Base-by-base conservation (phyloP, 129 eudicot genomes). In the Pseudognaphalium luteoalbum region DNA sequence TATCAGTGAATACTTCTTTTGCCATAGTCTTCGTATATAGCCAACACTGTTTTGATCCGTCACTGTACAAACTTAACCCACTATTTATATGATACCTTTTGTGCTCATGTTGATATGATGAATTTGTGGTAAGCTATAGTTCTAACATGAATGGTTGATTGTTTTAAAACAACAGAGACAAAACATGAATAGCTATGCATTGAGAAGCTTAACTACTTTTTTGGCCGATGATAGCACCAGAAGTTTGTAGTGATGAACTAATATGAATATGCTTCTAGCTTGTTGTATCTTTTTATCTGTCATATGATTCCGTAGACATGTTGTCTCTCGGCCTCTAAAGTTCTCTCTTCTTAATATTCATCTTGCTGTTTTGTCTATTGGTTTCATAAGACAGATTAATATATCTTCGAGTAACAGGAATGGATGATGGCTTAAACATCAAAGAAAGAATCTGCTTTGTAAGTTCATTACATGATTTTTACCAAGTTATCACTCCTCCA, bases 371-470 rank as follows among this genome's bases (percentile, higher is more conserved):
- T 47, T 65, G 29, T 73, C 30, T 60, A 50, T 56, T 29, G 25
- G 72, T 72, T 66, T 65, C 30, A 35, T 74, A 10, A 14, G 44
- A 65, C 93, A 91, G 99, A 81, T 85, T 95, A 73, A 85, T 89
- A 77, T 91, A 94, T 85, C 94, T 94, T 63, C 88, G 78, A 76
- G 96, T 95, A 56, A 78, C 89, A 21, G 97, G 96, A 76, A 95
- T 95, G 99, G 97, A 95, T 80, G 99, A 95, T 35, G 99, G 99
- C 66, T 81, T 95, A 77, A 85, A 80, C 78, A 78, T 89, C 58
- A 95, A 91, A 80, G 99, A 91, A 73, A 85, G 97, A 85, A 83
- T 89, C 25, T 81, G 87, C 66, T 86, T 84, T 87, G 96, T 94
- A 84, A 89, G 97, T 86, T 70, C 70, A 25, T 66, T 57, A 76